These are phyloP conservation scores for Hsuehochloa calcarea DNA, from an alignment of 176 grass and related monocot genomes.

Conservation along the genomic window DNA sequence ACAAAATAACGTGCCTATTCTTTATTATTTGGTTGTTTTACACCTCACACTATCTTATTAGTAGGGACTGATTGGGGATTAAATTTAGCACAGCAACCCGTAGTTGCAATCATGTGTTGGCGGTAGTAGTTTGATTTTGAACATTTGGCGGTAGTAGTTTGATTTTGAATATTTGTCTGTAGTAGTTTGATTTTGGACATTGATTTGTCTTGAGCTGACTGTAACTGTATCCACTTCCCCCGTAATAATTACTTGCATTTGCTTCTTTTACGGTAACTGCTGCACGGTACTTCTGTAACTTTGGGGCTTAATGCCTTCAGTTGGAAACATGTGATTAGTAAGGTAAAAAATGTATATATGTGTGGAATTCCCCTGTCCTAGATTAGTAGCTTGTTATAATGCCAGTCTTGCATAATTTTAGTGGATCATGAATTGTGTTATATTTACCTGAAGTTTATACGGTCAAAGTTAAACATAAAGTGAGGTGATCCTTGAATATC, in stretches of 20 bases:
- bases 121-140: not conserved
- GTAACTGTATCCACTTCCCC: not conserved
- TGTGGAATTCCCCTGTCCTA: not conserved
- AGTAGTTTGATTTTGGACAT: not conserved
- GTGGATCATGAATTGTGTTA: not conserved
- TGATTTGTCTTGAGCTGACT: not conserved
- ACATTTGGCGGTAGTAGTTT: not conserved
- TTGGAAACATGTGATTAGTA: not conserved
- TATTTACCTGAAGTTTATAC: not conserved
- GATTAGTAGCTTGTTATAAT: not conserved
- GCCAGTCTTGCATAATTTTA: not conserved
- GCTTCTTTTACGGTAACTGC: not conserved
- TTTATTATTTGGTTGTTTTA: not conserved
- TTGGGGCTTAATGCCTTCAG: not conserved
- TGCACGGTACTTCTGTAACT: not conserved
- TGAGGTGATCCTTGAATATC: not conserved
- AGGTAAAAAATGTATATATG: not conserved
- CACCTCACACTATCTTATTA: not conserved
- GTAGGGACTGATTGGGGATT: not conserved
- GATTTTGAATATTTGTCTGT: not conserved
- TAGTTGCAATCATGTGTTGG: not conserved
- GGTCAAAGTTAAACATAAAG: not conserved
- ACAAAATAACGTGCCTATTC: not conserved
- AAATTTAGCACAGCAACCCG: not conserved
- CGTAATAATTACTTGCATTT: not conserved